These are phyloP conservation scores for Allomyces macrogynus DNA, from an alignment of 192 early-diverging fungal genomes.

Conservation along the genomic window DNA sequence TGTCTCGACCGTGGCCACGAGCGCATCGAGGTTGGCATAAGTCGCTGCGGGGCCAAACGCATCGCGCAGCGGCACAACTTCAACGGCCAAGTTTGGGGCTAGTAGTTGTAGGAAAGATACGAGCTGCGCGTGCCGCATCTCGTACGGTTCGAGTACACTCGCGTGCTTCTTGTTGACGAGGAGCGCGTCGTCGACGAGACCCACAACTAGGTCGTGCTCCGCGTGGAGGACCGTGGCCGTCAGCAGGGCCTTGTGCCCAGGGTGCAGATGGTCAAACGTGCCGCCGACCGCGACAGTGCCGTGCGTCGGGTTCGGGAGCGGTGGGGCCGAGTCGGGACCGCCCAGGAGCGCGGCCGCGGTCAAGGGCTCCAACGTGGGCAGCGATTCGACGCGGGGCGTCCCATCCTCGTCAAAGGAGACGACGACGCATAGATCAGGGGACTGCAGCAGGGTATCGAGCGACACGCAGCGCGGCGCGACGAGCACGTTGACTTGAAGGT, in stretches of 20 bases:
- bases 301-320: background rate
- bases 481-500: background rate
- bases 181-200: conserved; percentile 28
- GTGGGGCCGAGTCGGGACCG: too few species aligned
- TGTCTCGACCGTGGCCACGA: conserved; percentile 75
- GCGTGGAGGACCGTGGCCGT: conserved; percentile 36
- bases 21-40: conserved; percentile 46
- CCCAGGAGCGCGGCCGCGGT: too few species aligned
- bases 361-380: too few species aligned
- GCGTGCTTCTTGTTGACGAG: conserved; percentile 47
- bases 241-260: conserved; percentile 84
- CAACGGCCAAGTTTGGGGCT: conserved; percentile 20
- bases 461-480: background rate
- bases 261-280: conserved; percentile 93
- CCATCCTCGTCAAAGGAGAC: background rate
- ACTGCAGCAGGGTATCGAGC: too few species aligned
- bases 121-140: conserved; percentile 36
- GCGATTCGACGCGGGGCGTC: background rate
- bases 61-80: conserved; percentile 55
- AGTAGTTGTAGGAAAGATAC: conserved; percentile 32
- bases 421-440: background rate
- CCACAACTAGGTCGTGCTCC: conserved; percentile 4
- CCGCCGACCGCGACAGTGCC: conserved; percentile 58
- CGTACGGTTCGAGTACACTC: conserved; percentile 45
- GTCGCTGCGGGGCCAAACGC: conserved; percentile 67